Evolutionary conservation across 2,329 filamentous ascomycete species (phyloP).

Genomic region (Fusarium nelsonii): DNA sequence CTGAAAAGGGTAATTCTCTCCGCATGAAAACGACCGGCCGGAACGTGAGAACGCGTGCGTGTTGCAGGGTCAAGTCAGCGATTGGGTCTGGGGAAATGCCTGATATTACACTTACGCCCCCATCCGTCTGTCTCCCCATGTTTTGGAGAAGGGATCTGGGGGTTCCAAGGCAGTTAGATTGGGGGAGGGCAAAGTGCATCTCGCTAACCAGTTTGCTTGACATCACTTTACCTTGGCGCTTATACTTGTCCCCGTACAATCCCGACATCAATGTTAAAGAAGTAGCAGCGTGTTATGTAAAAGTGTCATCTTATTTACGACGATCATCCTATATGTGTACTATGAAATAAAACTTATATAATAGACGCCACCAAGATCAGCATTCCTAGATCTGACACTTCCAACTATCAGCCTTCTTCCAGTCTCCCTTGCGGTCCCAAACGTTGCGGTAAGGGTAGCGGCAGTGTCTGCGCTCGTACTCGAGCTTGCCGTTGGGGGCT

Average conservation of each 20-base stretch:
- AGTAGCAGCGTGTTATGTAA: background rate
- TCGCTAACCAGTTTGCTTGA: slow-evolving; percentile 12
- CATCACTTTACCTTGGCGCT: slow-evolving; percentile 26
- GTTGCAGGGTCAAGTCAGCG: background rate
- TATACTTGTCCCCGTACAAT: background rate
- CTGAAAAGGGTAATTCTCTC: background rate
- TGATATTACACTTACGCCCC: slow-evolving; percentile 17
- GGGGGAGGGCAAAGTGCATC: background rate
- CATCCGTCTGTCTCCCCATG: background rate
- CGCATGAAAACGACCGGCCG: slow-evolving; percentile 8
- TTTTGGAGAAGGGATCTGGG: slow-evolving; percentile 4
- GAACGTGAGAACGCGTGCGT: background rate
- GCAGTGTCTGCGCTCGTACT: slow-evolving; percentile 36
- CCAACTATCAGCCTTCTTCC: slow-evolving; percentile 29
- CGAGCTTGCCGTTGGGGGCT: slow-evolving; percentile 10
- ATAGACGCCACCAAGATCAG: background rate
- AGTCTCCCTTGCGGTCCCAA: background rate
- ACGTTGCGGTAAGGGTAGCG: slow-evolving; percentile 33
- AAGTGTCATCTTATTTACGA: slow-evolving; percentile 19
- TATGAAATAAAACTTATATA: slow-evolving; percentile 18
- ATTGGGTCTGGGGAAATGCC: slow-evolving; percentile 26
- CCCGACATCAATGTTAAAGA: background rate
- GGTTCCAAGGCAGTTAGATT: slow-evolving; percentile 11
- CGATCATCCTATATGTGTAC: slow-evolving; percentile 6
- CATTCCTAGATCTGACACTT: slow-evolving; percentile 5